Conservation (phyloP, 257 asterid species). For the Capsicum pubescens region DNA sequence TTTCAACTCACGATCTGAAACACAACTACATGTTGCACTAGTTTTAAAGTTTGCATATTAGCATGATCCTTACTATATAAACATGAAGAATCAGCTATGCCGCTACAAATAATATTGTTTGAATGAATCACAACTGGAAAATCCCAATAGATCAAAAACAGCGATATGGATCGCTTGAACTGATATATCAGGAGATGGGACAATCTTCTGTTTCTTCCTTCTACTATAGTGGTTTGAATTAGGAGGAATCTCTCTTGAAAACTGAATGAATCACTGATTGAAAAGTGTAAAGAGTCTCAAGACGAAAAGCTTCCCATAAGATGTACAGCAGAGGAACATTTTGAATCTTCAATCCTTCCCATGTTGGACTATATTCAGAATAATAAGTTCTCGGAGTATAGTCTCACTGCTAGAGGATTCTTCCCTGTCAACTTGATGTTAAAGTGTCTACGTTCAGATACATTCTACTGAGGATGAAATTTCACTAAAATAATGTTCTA, state of each 20-base stretch:
- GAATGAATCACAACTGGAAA: not conserved
- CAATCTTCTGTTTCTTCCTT: not conserved
- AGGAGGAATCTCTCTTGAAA: too few species aligned
- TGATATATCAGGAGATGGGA: not conserved
- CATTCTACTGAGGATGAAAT: not conserved
- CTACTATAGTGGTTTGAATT: too few species aligned
- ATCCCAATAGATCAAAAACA: not conserved
- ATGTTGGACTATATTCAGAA: not conserved
- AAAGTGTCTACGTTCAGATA: not conserved
- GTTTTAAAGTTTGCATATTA: too few species aligned
- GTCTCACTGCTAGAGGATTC: not conserved
- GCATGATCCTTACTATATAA: too few species aligned
- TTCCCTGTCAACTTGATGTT: not conserved
- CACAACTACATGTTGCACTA: not conserved
- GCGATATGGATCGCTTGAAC: not conserved
- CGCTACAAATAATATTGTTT: not conserved
- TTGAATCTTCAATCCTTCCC: not conserved
- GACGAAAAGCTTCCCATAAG: not conserved
- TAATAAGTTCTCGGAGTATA: not conserved
- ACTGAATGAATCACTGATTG: too few species aligned
- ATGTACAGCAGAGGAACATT: not conserved
- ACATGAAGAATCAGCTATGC: not conserved
- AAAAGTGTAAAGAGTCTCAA: too few species aligned
- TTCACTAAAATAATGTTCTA: too few species aligned
- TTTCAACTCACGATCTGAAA: not conserved